Percentiles rank a stretch among this genome's conserved stretches.
Conservation (phyloP, 1,139 yeast species). For the Suhomyces panamericanus region DNA sequence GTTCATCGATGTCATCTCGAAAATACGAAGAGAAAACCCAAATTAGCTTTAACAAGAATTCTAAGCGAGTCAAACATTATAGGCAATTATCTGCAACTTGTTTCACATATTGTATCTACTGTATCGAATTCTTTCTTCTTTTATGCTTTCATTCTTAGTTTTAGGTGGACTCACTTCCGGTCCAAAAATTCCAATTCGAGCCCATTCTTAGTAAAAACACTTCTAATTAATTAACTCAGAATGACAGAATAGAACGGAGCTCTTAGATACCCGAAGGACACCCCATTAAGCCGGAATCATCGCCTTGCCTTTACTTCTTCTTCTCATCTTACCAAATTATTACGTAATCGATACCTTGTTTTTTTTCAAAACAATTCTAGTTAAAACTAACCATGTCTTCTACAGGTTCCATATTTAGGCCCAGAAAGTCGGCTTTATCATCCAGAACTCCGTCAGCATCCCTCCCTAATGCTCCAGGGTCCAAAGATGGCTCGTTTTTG, state of each 20-base stretch:
- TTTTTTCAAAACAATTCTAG: constrained; percentile 6
- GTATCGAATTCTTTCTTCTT: too few relatives aligned
- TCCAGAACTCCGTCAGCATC: constrained; percentile 3
- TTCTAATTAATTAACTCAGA: too few relatives aligned
- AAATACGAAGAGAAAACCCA: too few relatives aligned
- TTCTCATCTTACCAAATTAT: background rate
- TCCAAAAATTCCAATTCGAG: too few relatives aligned
- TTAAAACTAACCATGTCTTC: constrained; percentile 6
- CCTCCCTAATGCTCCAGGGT: background rate
- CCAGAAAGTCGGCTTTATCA: constrained; percentile 9
- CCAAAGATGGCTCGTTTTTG: background rate
- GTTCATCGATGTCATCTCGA: background rate
- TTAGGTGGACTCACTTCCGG: too few relatives aligned
- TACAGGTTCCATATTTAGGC: constrained; percentile 12
- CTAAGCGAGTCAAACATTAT: too few relatives aligned
- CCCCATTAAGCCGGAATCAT: background rate
- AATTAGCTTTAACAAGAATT: too few relatives aligned
- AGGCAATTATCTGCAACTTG: too few relatives aligned
- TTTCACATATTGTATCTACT: too few relatives aligned
- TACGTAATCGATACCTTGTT: constrained; percentile 2
- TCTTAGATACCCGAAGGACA: background rate
- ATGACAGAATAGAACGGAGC: too few relatives aligned
- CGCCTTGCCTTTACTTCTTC: background rate
- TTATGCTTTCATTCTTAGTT: too few relatives aligned
- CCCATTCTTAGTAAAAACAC: too few relatives aligned